Base-by-base conservation (phyloP, 306 rosid species). In the Inga laurina region DNA sequence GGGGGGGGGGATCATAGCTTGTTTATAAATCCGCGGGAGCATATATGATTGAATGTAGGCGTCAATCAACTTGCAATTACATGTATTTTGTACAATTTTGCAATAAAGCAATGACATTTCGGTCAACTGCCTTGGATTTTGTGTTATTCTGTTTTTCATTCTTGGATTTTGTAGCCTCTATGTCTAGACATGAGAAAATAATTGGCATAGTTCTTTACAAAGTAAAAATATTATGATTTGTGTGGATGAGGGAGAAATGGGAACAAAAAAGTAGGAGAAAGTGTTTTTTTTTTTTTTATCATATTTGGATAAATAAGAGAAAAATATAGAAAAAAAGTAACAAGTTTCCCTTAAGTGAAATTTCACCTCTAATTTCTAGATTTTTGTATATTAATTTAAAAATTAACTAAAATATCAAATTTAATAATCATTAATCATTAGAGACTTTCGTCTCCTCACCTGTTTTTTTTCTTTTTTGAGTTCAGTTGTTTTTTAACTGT, bases 31-130 rank as follows among this genome's bases (percentile, higher is more conserved):
- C 48, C 49, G 67, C 76, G 67, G 52, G 75, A 49, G 81, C 57
- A 76, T 52, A 79, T 52, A 52, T 52, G 59, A 15, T 44, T 76
- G 34, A 85, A 67, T 77, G 77, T 74, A 67, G 83, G 69, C 18
- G 57, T 80, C 79, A 10, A 45, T 11, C 49, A 59, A 77, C 72
- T 72, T 72, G 16, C 75, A 68, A 37, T 56, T 76, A 54, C 34
- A 24, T 8, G 84, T 70, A 81, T 45, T 69, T 39, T 75, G 64
- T 48, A 66, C 41, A 66, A 27, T 41, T 73, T 56, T 62, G 73
- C 69, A 2, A 19, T 69, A 69, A 43, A 70, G 35, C 35, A 41
- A n/a, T 27, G 18, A 43, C 46, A 43, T 70, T 43, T 4, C 16
- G 10, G 34, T n/a, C 34, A 43, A 10, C 21, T 70, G 27, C 21